Percentiles rank a stretch among this genome's conserved stretches.
phyloP scores from a whole-genome alignment of 192 early-diverging fungal genomes.

The Cladochytrium replicatum region DNA sequence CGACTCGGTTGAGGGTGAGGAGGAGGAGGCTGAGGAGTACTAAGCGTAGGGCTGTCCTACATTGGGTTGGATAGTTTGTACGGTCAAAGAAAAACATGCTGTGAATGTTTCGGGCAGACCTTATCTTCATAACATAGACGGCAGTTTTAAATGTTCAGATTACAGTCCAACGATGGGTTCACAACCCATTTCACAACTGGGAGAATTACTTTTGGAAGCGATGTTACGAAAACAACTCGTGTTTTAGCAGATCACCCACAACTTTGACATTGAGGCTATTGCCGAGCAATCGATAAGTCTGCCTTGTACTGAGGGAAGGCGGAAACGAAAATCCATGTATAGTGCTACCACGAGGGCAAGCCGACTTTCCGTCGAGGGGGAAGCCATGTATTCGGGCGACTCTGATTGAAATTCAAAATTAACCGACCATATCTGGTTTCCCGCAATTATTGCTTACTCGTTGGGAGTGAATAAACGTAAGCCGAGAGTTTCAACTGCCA shows the following conservation, averaged over 20 bases:
- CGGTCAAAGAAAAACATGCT: too few species aligned
- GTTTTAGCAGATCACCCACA: slow-evolving; percentile 61
- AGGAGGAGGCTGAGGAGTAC: too few species aligned
- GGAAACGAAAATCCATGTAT: slow-evolving; percentile 61
- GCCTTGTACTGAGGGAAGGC: slow-evolving; percentile 46
- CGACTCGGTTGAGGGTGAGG: slow-evolving; percentile 59
- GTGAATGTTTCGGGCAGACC: too few species aligned
- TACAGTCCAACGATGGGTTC: too few species aligned
- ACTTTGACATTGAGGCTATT: slow-evolving; percentile 84
- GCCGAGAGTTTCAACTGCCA: slow-evolving; percentile 51
- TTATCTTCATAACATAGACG: too few species aligned
- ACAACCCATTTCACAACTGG: too few species aligned
- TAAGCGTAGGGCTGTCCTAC: too few species aligned
- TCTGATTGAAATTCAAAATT: neutral
- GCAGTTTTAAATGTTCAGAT: too few species aligned
- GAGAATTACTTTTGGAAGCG: too few species aligned
- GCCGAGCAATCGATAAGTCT: slow-evolving; percentile 77
- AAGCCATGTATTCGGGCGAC: slow-evolving; percentile 75
- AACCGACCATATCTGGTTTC: neutral
- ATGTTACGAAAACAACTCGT: slow-evolving; percentile 9
- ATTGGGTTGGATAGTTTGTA: too few species aligned
- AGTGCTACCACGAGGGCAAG: neutral
- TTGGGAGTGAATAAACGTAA: slow-evolving; percentile 73
- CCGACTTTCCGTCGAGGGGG: slow-evolving; percentile 33
- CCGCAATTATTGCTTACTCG: slow-evolving; percentile 43